Percentiles rank a stretch among this genome's conserved stretches.
Evolutionary conservation across 495 filamentous ascomycete genomes (phyloP).

Genomic region (Tuber magnatum): DNA sequence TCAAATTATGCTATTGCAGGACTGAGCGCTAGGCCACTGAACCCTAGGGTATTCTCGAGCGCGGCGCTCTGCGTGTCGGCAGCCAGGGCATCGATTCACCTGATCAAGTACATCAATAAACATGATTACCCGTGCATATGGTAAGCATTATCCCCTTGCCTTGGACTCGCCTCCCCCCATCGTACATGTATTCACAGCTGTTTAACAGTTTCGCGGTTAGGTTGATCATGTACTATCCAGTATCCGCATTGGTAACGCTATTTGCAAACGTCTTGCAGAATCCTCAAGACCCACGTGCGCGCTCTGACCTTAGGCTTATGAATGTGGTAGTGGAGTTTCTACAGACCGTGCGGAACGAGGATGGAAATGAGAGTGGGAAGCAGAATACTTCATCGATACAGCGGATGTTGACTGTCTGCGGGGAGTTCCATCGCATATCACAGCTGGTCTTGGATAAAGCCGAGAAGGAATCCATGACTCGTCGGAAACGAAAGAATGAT

Average conservation of each 20-base stretch:
- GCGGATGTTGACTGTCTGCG: constrained; percentile 85
- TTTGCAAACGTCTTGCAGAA: constrained; percentile 98
- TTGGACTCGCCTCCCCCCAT: constrained; percentile 2
- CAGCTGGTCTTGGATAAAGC: constrained; percentile 84
- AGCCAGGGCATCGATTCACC: constrained; percentile 81
- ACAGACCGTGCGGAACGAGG: constrained; percentile 57
- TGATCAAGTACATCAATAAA: constrained; percentile 92
- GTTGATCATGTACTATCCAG: constrained; percentile 95
- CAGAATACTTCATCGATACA: constrained; percentile 72
- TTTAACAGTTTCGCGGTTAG: constrained; percentile 45
- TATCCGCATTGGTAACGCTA: constrained; percentile 87
- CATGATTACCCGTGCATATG: constrained; percentile 93
- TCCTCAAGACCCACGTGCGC: constrained; percentile 77
- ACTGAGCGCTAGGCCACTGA: constrained; percentile 78
- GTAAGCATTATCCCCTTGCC: constrained; percentile 51
- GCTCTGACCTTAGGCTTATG: constrained; percentile 85
- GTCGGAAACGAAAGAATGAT: constrained; percentile 69
- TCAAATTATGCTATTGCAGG: constrained; percentile 95
- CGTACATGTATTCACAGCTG: neutral
- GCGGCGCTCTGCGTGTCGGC: constrained; percentile 86
- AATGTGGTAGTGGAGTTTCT: constrained; percentile 86
- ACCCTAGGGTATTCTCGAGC: constrained; percentile 90
- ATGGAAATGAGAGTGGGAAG: constrained; percentile 47
- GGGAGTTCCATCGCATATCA: constrained; percentile 92
- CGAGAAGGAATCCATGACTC: constrained; percentile 68